Percentiles rank a stretch among this genome's conserved stretches.
Evolutionary conservation across 2,329 filamentous ascomycete genomes (phyloP).

Genomic region (Penicillium sp.): DNA sequence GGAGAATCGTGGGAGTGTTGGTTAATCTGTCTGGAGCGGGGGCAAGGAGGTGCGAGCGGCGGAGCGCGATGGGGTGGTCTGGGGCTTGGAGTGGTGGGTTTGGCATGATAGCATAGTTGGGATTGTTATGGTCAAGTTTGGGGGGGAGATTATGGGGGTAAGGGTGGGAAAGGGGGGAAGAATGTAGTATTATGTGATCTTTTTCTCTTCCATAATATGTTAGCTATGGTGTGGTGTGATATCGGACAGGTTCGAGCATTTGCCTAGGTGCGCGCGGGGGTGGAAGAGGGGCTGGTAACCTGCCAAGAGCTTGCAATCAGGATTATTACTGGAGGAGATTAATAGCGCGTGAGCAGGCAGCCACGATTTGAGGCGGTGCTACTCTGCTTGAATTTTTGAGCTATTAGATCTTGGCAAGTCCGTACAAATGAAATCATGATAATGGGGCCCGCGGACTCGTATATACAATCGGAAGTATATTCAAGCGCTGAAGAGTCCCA

Average conservation of each 20-base stretch:
- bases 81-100: slow-evolving; percentile 17
- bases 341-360: background rate
- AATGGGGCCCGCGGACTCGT: background rate
- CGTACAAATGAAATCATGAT: background rate
- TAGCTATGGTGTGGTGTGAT: background rate
- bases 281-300: background rate
- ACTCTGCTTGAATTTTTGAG: background rate
- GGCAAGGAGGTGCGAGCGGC: slow-evolving; percentile 21
- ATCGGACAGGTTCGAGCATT: background rate
- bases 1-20: slow-evolving; percentile 22
- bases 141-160: background rate
- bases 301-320: background rate
- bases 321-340: background rate
- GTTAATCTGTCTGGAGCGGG: slow-evolving; percentile 23
- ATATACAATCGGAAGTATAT: background rate
- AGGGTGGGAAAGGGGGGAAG: background rate
- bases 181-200: background rate
- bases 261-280: background rate
- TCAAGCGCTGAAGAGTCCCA: background rate
- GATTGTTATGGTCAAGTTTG: background rate
- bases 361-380: slow-evolving; percentile 1
- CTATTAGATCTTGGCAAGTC: background rate
- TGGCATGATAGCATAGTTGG: slow-evolving; percentile 8
- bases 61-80: slow-evolving; percentile 22
- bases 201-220: background rate